Percentiles rank a stretch among this genome's conserved stretches.
These are phyloP conservation scores for Fusarium sp. DNA, from an alignment of 2,329 filamentous ascomycete species.

Conservation along the genomic window DNA sequence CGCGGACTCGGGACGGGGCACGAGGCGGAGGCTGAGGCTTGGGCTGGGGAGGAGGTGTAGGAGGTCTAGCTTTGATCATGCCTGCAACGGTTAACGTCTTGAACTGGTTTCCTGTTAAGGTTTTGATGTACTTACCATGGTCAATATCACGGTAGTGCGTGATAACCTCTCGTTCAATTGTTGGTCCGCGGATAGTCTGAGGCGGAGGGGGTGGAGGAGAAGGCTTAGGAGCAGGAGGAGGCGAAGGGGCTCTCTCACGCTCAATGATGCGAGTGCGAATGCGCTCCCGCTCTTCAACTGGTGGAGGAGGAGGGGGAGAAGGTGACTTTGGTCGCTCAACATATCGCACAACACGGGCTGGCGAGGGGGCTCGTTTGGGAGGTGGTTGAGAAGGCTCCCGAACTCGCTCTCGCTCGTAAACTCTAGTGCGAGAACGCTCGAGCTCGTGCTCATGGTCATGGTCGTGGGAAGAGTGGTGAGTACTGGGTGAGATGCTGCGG, in stretches of 20 bases:
- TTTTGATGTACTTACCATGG: conserved; percentile 70
- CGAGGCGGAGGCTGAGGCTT: conserved; percentile 58
- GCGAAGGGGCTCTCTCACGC: conserved; percentile 51
- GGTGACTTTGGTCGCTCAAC: conserved; percentile 55
- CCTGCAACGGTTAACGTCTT: conserved; percentile 51
- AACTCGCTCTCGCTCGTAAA: conserved; percentile 46
- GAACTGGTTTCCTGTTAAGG: not conserved
- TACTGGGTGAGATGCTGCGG: conserved; percentile 55
- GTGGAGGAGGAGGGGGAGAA: conserved; percentile 42
- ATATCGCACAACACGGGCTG: conserved; percentile 53
- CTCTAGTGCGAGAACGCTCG: conserved; percentile 51
- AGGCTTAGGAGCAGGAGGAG: conserved; percentile 56
- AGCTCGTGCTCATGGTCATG: conserved; percentile 51
- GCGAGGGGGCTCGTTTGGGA: conserved; percentile 53
- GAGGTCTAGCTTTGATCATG: conserved; percentile 57
- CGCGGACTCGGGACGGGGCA: conserved; percentile 55
- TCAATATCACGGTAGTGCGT: conserved; percentile 90
- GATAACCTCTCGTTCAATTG: conserved; percentile 88
- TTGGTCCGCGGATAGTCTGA: conserved; percentile 77
- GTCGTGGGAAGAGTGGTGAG: conserved; percentile 43
- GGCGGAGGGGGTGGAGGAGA: conserved; percentile 70
- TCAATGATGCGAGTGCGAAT: conserved; percentile 64
- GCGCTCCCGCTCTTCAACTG: conserved; percentile 54
- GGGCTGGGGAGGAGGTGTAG: conserved; percentile 60
- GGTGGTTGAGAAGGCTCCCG: conserved; percentile 56